A percentile compares a stretch with the other conserved stretches of the same genome.
These are phyloP conservation scores for Clohesyomyces aquaticus DNA, from an alignment of 495 filamentous ascomycete genomes.

Conservation along the genomic window DNA sequence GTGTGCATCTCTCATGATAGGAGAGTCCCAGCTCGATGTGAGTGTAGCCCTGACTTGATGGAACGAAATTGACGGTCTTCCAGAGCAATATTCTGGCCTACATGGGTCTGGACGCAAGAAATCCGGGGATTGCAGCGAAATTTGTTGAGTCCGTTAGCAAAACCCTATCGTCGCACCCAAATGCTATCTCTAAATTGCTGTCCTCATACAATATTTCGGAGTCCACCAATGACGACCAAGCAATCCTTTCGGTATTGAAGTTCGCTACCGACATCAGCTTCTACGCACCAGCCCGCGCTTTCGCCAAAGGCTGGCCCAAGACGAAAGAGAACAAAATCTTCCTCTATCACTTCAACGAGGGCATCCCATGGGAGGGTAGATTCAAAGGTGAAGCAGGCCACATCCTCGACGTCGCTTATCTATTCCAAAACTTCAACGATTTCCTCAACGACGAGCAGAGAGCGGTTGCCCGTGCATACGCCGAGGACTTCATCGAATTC, in stretches of 20 bases:
- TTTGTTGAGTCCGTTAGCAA: slow-evolving; percentile 39
- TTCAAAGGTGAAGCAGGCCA: slow-evolving; percentile 53
- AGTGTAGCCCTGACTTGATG: not conserved
- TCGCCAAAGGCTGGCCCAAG: slow-evolving; percentile 32
- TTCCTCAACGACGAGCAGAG: slow-evolving; percentile 40
- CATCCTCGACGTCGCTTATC: slow-evolving; percentile 53
- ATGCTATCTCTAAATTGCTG: slow-evolving; percentile 12
- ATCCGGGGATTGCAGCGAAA: slow-evolving; percentile 35
- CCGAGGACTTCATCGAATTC: slow-evolving; percentile 32
- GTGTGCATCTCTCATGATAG: slow-evolving; percentile 43
- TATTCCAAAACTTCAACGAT: slow-evolving; percentile 56
- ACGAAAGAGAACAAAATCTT: slow-evolving; percentile 42
- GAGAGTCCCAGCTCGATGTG: slow-evolving; percentile 34
- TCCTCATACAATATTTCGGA: slow-evolving; percentile 28
- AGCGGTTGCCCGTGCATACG: slow-evolving; percentile 27
- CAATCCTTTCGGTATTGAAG: slow-evolving; percentile 24
- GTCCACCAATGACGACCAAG: slow-evolving; percentile 28
- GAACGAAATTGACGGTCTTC: not conserved
- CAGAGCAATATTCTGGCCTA: slow-evolving; percentile 35
- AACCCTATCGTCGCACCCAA: slow-evolving; percentile 19
- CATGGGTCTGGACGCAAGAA: slow-evolving; percentile 24
- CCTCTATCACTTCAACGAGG: slow-evolving; percentile 57
- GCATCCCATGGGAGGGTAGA: slow-evolving; percentile 55
- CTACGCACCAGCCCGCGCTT: slow-evolving; percentile 34
- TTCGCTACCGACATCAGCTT: slow-evolving; percentile 37